Evolutionary conservation across 306 rosid species (phyloP).

Genomic region (Pyrus communis): DNA sequence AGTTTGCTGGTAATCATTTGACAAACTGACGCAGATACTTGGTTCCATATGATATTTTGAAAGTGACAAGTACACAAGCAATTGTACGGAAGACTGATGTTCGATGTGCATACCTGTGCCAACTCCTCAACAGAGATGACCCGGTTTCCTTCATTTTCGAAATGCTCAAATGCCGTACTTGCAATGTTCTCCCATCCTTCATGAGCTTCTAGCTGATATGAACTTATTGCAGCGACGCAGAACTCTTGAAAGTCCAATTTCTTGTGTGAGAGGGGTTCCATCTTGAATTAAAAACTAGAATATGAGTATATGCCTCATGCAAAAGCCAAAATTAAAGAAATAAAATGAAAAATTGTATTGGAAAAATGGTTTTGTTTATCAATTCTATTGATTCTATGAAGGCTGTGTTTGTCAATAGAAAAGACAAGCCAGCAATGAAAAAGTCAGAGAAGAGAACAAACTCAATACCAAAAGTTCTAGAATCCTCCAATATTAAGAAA

Average conservation of each 20-base stretch:
- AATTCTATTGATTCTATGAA: not conserved
- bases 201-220: constrained; percentile 87
- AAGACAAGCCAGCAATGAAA: not conserved
- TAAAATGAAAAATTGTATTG: not conserved
- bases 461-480: not conserved
- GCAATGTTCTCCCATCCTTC: constrained; percentile 82
- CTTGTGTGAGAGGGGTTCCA: constrained; percentile 66
- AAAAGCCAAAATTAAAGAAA: not conserved
- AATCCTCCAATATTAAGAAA: not conserved
- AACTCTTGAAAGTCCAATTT: constrained; percentile 86
- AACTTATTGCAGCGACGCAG: constrained; percentile 78
- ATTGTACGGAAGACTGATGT: not conserved
- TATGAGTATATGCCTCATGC: constrained; percentile 6
- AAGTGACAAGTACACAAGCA: not conserved
- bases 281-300: constrained; percentile 37
- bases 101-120: constrained; percentile 65
- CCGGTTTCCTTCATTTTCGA: constrained; percentile 72
- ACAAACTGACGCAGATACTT: constrained; percentile 34
- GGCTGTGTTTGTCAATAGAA: not conserved
- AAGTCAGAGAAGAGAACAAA: not conserved
- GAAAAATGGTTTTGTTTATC: not conserved
- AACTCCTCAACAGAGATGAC: constrained; percentile 74
- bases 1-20: not conserved
- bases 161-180: constrained; percentile 53
- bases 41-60: constrained; percentile 35